Evolutionary conservation across 768 basidiomycete genomes (phyloP).

Genomic region (Leucocoprinus sp.): DNA sequence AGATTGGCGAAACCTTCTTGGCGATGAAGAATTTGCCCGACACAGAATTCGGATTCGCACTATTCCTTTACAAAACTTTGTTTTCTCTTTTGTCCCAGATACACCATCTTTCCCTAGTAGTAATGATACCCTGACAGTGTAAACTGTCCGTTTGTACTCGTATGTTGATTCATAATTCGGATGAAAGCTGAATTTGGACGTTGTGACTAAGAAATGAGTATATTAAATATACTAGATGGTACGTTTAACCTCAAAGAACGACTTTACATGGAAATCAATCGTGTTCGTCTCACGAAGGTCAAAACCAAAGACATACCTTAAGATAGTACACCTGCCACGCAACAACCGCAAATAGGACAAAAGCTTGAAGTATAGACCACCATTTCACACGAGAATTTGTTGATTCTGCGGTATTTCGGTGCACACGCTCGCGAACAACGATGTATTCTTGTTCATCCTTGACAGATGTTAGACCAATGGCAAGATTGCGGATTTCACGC

Average conservation of each 20-base stretch:
- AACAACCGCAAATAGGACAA: slow-evolving; percentile 83
- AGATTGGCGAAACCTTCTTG: slow-evolving; percentile 44
- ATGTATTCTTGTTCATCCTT: slow-evolving; percentile 99
- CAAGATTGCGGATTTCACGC: slow-evolving; percentile 82
- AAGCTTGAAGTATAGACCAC: slow-evolving; percentile 92
- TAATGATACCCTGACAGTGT: slow-evolving; percentile 15
- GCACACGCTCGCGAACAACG: slow-evolving; percentile 84
- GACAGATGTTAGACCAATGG: slow-evolving; percentile 75
- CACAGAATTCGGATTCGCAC: slow-evolving; percentile 5
- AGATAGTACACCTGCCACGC: slow-evolving; percentile 98
- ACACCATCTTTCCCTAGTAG: slow-evolving; percentile 1
- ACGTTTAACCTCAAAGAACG: slow-evolving; percentile 88
- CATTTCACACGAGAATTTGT: slow-evolving; percentile 95
- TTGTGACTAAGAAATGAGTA: not conserved
- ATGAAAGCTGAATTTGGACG: not conserved
- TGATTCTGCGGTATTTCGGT: slow-evolving; percentile 90
- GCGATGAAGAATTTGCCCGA: slow-evolving; percentile 32
- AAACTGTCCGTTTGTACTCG: slow-evolving; percentile 7
- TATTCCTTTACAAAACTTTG: slow-evolving; percentile 12
- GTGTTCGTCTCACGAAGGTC: not conserved
- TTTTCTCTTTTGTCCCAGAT: slow-evolving; percentile 2
- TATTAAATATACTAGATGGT: slow-evolving; percentile 47
- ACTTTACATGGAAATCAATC: slow-evolving; percentile 28
- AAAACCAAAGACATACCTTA: slow-evolving; percentile 43
- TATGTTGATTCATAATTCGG: slow-evolving; percentile 1